These are phyloP conservation scores for Phylloporus sp. DNA, from an alignment of 768 basidiomycete genomes.

Conservation along the genomic window DNA sequence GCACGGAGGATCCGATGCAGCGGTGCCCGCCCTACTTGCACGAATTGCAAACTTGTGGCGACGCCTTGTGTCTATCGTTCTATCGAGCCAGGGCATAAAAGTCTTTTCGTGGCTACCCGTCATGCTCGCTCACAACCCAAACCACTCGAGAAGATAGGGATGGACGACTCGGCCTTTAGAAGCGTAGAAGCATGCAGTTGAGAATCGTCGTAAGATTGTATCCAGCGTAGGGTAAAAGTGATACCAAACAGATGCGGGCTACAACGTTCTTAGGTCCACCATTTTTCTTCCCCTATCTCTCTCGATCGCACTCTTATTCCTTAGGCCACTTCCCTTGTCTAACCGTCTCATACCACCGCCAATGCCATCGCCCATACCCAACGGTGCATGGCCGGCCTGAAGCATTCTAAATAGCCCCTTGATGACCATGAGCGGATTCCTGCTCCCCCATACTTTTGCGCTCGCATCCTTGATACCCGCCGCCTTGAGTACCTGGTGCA, in stretches of 20 bases:
- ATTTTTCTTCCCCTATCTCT: conserved; percentile 78
- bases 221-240: neutral
- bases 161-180: no score
- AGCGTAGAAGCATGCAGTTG: no score
- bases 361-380: conserved; percentile 77
- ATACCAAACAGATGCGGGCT: conserved; percentile 1
- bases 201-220: no score
- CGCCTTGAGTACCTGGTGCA: conserved; percentile 87
- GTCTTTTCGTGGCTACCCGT: no score
- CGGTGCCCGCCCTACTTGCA: neutral
- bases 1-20: neutral
- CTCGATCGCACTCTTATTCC: conserved; percentile 66
- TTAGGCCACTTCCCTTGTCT: conserved; percentile 72
- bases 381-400: conserved; percentile 76
- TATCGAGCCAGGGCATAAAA: neutral
- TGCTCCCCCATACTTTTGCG: conserved; percentile 92
- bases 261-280: conserved; percentile 55
- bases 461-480: conserved; percentile 94
- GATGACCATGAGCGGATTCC: conserved; percentile 71
- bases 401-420: conserved; percentile 81
- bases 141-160: no score
- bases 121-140: no score
- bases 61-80: neutral
- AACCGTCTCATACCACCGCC: conserved; percentile 67
- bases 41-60: neutral